Evolutionary conservation across 208 protist genomes (phyloP), one percentile per base, ranked within the genome.

Genomic region (Wallacemonas sp.): DNA sequence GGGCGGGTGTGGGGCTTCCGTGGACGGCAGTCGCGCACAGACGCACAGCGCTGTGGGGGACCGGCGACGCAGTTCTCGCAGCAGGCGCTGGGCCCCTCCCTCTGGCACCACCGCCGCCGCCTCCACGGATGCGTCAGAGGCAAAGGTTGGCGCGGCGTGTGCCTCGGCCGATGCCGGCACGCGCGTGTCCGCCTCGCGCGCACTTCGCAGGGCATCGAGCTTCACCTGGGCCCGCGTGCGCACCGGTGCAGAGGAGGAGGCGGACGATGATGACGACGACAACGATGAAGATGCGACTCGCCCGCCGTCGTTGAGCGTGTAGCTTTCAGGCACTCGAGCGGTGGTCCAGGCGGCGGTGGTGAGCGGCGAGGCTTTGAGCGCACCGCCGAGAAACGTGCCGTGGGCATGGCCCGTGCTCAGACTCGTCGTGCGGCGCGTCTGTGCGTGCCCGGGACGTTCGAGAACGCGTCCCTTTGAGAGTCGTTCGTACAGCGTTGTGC

Each of bases 21-120:
- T 5, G 8, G 22, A 49, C 20, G 49, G 44, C 14, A 82, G 23
- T 22, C 77, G 77, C 55, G 73, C 46, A 48, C 77, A 82, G 29
- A 82, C 23, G 25, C 57, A 49, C n/a, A 82, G 45, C 20, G 77
- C 77, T 26, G 57, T 36, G 12, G 71, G 77, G 20, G 41, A 18
- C 14, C 54, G 32, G 22, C 64, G 26, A 14, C 41, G 65, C 22
- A 82, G 57, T 2, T 72, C 67, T 18, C 48, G 45, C 36, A 82
- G 55, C 2, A 82, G 28, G 28, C 66, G 4, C 38, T 67, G 50
- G 16, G 50, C 70, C 3, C 69, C 70, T 18, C 44, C 14, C 61
- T 61, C 67, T 10, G 20, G 7, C 11, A 16, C 20, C n/a, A 25
- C 10, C n/a, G 20, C 22, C 11, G 31, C 20, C n/a, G 33, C 10